Base-by-base conservation (phyloP, 2,329 filamentous ascomycete genomes). In the Rutstroemia sp. region DNA sequence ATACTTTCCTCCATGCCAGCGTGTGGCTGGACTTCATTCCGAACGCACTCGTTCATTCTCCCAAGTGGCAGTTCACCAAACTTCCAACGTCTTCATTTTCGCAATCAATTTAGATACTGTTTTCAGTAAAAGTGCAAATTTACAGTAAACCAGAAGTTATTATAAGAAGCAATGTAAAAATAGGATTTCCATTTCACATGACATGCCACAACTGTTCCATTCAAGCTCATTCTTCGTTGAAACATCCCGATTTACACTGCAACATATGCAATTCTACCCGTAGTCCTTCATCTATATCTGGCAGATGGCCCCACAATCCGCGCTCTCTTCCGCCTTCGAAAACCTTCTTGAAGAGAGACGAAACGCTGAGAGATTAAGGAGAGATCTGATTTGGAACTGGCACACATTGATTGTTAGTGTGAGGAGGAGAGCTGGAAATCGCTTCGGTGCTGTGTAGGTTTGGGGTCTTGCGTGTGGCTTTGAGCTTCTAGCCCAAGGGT, bases 281-380 rank as follows among this genome's bases (percentile, higher is more conserved):
- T 4, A 21, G 30, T 17, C 17, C 27, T 16, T 34, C 25, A 3
- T 3, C 39, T 9, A 12, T 14, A 27, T 17, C 21, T 49, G 30
- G 44, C 51, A 54, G 30, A 54, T 54, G 44, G 23, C 23, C 34
- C 8, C 45, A 17, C 52, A 54, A 54, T 41, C 49, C 3, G 52
- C 49, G 23, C 44, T 54, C 19, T 54, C 52, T 3, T 46, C 38
- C n/a, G 52, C 52, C n/a, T 54, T 54, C 27, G 52, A 54, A 38
- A 54, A 39, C 7, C 21, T 54, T 17, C 52, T 54, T 37, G 34
- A 54, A 41, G 52, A 54, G 30, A 44, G 52, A 12, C 30, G 46
- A 4, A 34, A 54, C 34, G 30, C 44, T 2, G 52, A 54, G 38
- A 34, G 52, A 19, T 23, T 49, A 7, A 45, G 21, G 8, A 16